A percentile compares a stretch with the other conserved stretches of the same genome.
Evolutionary conservation across 768 basidiomycete genomes (phyloP).

Genomic region (Pleurotus salmoneostramineus): DNA sequence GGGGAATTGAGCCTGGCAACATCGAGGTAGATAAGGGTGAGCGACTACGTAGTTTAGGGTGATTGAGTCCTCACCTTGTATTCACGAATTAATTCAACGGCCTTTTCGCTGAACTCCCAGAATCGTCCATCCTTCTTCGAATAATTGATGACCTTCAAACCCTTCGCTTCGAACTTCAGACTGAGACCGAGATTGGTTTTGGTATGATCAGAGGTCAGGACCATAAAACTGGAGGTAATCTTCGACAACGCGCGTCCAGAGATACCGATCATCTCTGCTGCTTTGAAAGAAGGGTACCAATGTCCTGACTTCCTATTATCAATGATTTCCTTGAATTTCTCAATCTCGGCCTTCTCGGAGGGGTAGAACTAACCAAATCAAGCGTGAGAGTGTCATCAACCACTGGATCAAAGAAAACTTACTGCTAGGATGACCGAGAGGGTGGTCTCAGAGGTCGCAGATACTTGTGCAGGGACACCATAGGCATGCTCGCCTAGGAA

Average conservation of each 20-base stretch:
- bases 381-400: neutral
- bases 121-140: constrained; percentile 76
- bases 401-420: constrained; percentile 14
- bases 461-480: constrained; percentile 92
- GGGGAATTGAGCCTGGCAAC: constrained; percentile 66
- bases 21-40: neutral
- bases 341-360: constrained; percentile 75
- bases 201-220: constrained; percentile 65
- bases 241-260: constrained; percentile 79
- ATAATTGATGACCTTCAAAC: constrained; percentile 90
- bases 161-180: constrained; percentile 94
- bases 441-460: constrained; percentile 59
- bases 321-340: constrained; percentile 73
- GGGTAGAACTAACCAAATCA: constrained; percentile 69
- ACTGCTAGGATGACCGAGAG: constrained; percentile 90
- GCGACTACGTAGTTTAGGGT: neutral
- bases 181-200: constrained; percentile 92
- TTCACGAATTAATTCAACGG: constrained; percentile 73
- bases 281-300: constrained; percentile 80
- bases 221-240: constrained; percentile 93
- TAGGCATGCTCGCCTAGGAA: constrained; percentile 95
- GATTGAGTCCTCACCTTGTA: constrained; percentile 58
- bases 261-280: constrained; percentile 69
- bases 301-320: constrained; percentile 39
- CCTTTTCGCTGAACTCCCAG: constrained; percentile 94